Conservation (phyloP, 495 filamentous ascomycete species). For the Aspergillus steynii region DNA sequence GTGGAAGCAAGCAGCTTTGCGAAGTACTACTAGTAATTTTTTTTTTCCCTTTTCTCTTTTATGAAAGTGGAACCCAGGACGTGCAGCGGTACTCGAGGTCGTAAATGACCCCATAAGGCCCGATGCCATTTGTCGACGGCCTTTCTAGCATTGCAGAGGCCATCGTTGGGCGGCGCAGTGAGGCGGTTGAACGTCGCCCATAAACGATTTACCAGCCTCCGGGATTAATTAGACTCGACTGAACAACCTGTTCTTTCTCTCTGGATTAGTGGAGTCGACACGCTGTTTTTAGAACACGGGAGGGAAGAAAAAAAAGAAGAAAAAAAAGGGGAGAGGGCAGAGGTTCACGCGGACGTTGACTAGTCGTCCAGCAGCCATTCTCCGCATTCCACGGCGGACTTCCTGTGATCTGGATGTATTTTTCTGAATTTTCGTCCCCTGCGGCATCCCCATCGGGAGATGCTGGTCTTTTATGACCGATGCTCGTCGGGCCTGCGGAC, state of each 20-base stretch:
- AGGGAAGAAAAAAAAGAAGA: conserved; percentile 4
- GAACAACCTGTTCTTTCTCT: not conserved
- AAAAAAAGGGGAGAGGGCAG: not conserved
- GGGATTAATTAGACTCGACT: not conserved
- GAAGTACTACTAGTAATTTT: not conserved
- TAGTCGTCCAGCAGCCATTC: conserved; percentile 7
- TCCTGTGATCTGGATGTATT: not conserved
- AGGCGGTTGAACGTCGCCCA: conserved; percentile 19
- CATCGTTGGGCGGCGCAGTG: conserved; percentile 26
- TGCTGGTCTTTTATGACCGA: not conserved
- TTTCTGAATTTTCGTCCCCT: not conserved
- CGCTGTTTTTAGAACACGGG: conserved; percentile 11
- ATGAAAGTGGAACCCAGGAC: not conserved
- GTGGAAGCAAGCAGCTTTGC: conserved; percentile 1
- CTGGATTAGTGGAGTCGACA: not conserved
- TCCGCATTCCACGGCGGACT: conserved; percentile 13
- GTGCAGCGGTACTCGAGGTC: conserved; percentile 6
- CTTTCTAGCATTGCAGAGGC: conserved; percentile 7
- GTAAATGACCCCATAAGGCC: conserved; percentile 17
- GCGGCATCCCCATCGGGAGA: not conserved
- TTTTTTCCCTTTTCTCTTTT: not conserved
- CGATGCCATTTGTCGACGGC: conserved; percentile 16
- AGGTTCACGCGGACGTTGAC: conserved; percentile 1
- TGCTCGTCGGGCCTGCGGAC: not conserved
- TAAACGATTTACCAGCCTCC: conserved; percentile 4